Evolutionary conservation across 108 stramenopile species (phyloP).

Genomic region (Phaeodactylum tricornutum): DNA sequence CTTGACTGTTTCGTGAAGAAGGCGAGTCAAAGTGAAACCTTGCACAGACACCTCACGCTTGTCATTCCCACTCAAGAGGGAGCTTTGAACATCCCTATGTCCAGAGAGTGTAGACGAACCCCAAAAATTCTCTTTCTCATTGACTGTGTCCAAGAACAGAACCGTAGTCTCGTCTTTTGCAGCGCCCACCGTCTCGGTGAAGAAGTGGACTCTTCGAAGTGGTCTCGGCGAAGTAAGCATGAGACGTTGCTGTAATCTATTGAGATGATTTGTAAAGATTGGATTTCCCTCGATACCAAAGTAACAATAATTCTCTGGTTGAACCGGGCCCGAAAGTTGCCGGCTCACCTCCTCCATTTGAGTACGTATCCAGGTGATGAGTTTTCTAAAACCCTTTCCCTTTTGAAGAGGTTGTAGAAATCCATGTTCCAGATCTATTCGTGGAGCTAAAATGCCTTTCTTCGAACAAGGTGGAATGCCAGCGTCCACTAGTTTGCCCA

Average conservation of each 20-base stretch:
- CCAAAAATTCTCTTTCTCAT: conserved; percentile 15
- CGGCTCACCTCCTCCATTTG: too few species aligned
- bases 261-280: not conserved
- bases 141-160: conserved; percentile 24
- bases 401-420: too few species aligned
- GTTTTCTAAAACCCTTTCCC: too few species aligned
- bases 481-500: too few species aligned
- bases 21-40: conserved; percentile 18
- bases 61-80: too few species aligned
- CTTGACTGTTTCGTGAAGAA: conserved; percentile 9
- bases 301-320: too few species aligned
- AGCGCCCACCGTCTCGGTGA: not conserved
- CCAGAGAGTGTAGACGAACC: conserved; percentile 24
- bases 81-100: conserved; percentile 31
- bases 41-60: conserved; percentile 14
- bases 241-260: not conserved
- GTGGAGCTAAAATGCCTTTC: too few species aligned
- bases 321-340: too few species aligned
- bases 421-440: too few species aligned
- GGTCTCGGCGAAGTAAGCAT: not conserved
- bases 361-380: too few species aligned
- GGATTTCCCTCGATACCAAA: conserved; percentile 2
- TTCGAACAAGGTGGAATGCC: too few species aligned
- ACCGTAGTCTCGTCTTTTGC: too few species aligned
- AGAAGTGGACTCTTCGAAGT: not conserved